A percentile compares a stretch with the other conserved stretches of the same genome.
phyloP scores from a whole-genome alignment of 768 basidiomycete species.

The Trametopsis cervina region DNA sequence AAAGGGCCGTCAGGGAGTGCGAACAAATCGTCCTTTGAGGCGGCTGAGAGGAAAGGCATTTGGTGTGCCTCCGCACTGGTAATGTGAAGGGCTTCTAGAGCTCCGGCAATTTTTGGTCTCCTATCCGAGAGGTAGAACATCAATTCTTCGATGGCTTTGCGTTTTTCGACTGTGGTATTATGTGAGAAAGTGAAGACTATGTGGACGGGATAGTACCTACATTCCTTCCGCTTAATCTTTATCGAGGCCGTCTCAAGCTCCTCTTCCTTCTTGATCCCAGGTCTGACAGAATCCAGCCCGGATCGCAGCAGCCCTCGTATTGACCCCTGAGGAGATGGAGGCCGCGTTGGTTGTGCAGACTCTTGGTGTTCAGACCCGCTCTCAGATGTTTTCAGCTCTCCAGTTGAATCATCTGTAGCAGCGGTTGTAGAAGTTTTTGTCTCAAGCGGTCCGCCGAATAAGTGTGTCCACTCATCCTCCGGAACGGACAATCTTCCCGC shows the following conservation, averaged over 20 bases:
- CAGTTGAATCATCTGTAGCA: conserved; percentile 7
- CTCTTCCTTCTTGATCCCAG: conserved; percentile 46
- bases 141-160: conserved; percentile 79
- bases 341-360: conserved; percentile 7
- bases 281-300: conserved; percentile 47
- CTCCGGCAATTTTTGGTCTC: conserved; percentile 77
- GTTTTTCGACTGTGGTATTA: conserved; percentile 42
- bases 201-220: conserved; percentile 1
- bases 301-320: conserved; percentile 47
- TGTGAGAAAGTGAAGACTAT: neutral
- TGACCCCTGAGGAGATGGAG: conserved; percentile 19
- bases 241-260: conserved; percentile 45
- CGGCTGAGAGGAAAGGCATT: conserved; percentile 63
- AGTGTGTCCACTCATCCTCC: conserved; percentile 64
- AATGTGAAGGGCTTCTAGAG: conserved; percentile 62
- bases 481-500: conserved; percentile 72
- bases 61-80: conserved; percentile 65
- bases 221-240: conserved; percentile 27
- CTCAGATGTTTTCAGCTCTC: neutral
- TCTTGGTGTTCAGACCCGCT: neutral
- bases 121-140: conserved; percentile 85
- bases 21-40: conserved; percentile 69
- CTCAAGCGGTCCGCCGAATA: conserved; percentile 71
- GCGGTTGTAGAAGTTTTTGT: conserved; percentile 19
- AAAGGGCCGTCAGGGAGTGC: conserved; percentile 71